phyloP scores from a whole-genome alignment of 164 flowering plant species.

The Echeveria elegans region DNA sequence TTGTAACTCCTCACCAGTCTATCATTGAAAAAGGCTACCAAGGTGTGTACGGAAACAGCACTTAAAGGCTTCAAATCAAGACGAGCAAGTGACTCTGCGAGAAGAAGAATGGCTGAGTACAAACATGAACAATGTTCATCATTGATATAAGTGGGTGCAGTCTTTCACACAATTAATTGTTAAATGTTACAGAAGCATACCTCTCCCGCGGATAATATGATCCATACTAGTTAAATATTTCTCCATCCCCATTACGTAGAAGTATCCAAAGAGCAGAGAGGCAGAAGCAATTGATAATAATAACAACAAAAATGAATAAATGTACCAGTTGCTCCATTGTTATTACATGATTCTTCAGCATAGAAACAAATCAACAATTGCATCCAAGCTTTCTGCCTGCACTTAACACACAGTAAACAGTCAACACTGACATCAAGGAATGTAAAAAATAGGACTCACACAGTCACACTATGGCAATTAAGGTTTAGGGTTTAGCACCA shows the following conservation, averaged over 20 bases:
- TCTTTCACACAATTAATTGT: no score
- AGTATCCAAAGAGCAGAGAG: background rate
- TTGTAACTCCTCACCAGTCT: slow-evolving; percentile 62
- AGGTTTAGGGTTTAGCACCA: no score
- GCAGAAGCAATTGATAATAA: background rate
- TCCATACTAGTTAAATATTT: slow-evolving; percentile 90
- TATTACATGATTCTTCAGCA: slow-evolving; percentile 47
- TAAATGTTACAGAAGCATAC: slow-evolving; percentile 21
- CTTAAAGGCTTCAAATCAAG: slow-evolving; percentile 56
- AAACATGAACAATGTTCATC: background rate
- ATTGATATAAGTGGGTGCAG: background rate
- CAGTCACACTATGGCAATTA: no score
- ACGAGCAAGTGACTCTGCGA: slow-evolving; percentile 53
- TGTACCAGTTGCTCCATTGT: slow-evolving; percentile 54
- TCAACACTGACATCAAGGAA: no score
- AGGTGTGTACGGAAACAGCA: slow-evolving; percentile 46
- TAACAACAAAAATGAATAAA: background rate
- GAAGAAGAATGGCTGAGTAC: slow-evolving; percentile 69
- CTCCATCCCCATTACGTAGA: slow-evolving; percentile 80
- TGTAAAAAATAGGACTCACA: no score
- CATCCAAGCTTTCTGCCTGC: slow-evolving; percentile 59
- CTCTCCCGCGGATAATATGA: slow-evolving; percentile 61
- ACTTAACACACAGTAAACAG: background rate
- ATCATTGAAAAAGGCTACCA: slow-evolving; percentile 70
- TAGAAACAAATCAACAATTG: slow-evolving; percentile 43